phyloP scores from a whole-genome alignment of 345 rosid species.

The Eucalyptus leucophloia region DNA sequence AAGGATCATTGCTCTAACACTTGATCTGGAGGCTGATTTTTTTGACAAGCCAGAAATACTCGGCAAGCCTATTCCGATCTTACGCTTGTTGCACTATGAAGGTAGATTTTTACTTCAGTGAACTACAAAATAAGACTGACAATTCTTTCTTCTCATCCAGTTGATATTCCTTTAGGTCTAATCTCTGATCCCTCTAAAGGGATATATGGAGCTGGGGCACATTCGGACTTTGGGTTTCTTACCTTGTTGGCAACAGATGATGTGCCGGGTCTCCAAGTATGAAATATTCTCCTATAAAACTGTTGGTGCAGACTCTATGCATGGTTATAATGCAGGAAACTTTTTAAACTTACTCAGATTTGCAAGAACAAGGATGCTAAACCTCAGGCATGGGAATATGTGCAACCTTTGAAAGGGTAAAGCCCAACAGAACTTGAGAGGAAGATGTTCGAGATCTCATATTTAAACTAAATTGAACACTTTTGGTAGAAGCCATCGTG shows the following conservation, averaged over 20 bases:
- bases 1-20: conserved; percentile 65
- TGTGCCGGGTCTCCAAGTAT: conserved; percentile 69
- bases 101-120: conserved; percentile 8
- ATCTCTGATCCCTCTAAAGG: conserved; percentile 72
- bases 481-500: neutral
- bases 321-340: neutral
- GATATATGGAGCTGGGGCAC: conserved; percentile 84
- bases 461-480: neutral
- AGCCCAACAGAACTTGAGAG: neutral
- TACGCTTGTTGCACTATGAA: conserved; percentile 67
- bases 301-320: neutral
- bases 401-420: conserved; percentile 74
- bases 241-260: conserved; percentile 82
- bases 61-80: conserved; percentile 50
- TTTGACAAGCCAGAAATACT: conserved; percentile 71
- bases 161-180: conserved; percentile 11
- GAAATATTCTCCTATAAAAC: neutral
- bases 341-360: conserved; percentile 12
- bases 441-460: neutral
- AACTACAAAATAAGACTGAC: neutral
- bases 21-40: conserved; percentile 52
- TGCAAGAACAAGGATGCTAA: conserved; percentile 66
- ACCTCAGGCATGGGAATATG: conserved; percentile 79
- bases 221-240: conserved; percentile 77
- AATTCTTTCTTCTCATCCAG: neutral